phyloP scores from a whole-genome alignment of 306 rosid genomes.

The Quercus parvula region DNA sequence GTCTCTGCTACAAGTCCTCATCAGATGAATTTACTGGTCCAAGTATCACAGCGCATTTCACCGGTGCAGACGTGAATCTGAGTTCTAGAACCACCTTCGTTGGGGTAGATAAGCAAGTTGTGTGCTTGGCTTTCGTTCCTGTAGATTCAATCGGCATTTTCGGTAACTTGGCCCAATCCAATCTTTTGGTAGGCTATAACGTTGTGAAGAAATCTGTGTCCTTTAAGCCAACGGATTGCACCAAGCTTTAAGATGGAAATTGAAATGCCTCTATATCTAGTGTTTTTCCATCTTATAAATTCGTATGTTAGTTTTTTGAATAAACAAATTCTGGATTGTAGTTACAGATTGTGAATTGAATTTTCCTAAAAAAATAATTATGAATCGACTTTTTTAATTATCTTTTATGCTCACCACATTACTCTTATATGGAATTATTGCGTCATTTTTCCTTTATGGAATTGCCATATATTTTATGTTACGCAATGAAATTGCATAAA shows the following conservation, averaged over 20 bases:
- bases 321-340: too few relatives aligned
- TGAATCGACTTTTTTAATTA: too few relatives aligned
- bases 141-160: background rate
- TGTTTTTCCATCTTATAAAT: too few relatives aligned
- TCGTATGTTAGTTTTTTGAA: too few relatives aligned
- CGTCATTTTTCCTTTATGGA: too few relatives aligned
- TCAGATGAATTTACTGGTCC: background rate
- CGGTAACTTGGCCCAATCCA: constrained; percentile 52
- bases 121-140: constrained; percentile 42
- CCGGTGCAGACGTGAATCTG: constrained; percentile 34
- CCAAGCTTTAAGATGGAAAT: background rate
- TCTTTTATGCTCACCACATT: too few relatives aligned
- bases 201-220: constrained; percentile 13
- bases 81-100: constrained; percentile 29
- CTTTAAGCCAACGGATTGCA: constrained; percentile 44
- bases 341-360: too few relatives aligned
- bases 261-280: too few relatives aligned
- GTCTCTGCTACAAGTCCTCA: constrained; percentile 30
- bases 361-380: too few relatives aligned
- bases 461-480: too few relatives aligned
- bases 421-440: too few relatives aligned
- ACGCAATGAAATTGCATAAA: too few relatives aligned
- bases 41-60: constrained; percentile 30
- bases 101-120: background rate
- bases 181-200: constrained; percentile 59